Percentiles rank a stretch among this genome's conserved stretches.
phyloP scores from a whole-genome alignment of 2,329 filamentous ascomycete species.

The Fusarium multiceps region DNA sequence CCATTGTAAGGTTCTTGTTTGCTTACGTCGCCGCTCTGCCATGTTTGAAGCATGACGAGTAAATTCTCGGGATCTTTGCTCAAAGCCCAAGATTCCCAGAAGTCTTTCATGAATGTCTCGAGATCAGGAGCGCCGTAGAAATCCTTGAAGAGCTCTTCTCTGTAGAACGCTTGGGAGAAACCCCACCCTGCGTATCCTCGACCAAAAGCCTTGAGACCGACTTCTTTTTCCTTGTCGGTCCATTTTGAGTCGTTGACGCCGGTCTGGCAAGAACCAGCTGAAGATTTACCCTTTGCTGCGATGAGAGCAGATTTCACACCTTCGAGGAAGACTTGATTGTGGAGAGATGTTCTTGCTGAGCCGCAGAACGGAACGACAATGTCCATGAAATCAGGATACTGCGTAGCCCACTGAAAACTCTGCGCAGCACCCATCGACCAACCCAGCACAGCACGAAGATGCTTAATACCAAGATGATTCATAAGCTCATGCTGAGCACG shows the following conservation, averaged over 20 bases:
- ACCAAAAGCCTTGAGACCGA: slow-evolving; percentile 74
- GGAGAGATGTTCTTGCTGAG: slow-evolving; percentile 60
- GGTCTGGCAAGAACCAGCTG: slow-evolving; percentile 61
- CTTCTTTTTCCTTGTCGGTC: slow-evolving; percentile 56
- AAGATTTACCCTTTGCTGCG: slow-evolving; percentile 54
- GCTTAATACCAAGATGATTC: slow-evolving; percentile 54
- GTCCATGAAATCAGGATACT: slow-evolving; percentile 61
- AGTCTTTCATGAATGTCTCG: slow-evolving; percentile 78
- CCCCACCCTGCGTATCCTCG: slow-evolving; percentile 85
- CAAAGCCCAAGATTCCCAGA: slow-evolving; percentile 81
- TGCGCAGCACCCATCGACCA: slow-evolving; percentile 69
- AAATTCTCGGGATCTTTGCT: slow-evolving; percentile 82
- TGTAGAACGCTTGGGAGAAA: slow-evolving; percentile 82
- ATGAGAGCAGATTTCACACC: slow-evolving; percentile 62
- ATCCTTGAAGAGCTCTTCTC: slow-evolving; percentile 74
- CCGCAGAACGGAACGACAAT: slow-evolving; percentile 62
- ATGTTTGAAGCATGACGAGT: slow-evolving; percentile 79
- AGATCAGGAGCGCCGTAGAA: slow-evolving; percentile 73
- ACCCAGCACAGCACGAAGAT: slow-evolving; percentile 61
- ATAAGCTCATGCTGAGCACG: slow-evolving; percentile 59
- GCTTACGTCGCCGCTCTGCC: slow-evolving; percentile 80
- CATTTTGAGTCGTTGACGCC: slow-evolving; percentile 39
- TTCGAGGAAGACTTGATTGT: slow-evolving; percentile 67
- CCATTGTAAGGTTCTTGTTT: slow-evolving; percentile 75
- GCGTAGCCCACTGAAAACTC: slow-evolving; percentile 63